Evolutionary conservation across 176 grass and related monocot genomes (phyloP).

Genomic region (Pontederia paniculata): DNA sequence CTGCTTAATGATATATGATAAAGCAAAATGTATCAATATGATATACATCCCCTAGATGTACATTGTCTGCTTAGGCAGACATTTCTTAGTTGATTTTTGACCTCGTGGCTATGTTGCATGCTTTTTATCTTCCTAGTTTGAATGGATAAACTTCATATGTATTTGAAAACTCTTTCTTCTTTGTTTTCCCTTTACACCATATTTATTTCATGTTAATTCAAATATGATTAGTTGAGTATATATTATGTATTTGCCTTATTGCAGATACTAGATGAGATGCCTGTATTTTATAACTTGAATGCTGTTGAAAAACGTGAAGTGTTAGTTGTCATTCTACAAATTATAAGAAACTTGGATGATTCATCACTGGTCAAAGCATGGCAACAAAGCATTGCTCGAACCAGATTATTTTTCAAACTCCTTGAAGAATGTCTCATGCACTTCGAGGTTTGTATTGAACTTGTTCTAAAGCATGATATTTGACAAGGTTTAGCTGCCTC

Average conservation of each 20-base stretch:
- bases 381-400: conserved; percentile 96
- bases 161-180: neutral
- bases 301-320: conserved; percentile 91
- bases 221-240: neutral
- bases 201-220: neutral
- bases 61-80: too few species aligned
- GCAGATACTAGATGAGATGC: conserved; percentile 99
- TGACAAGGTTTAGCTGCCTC: neutral
- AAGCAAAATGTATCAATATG: too few species aligned
- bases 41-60: too few species aligned
- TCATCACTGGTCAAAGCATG: conserved; percentile 92
- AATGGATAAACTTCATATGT: too few species aligned
- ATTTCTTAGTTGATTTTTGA: too few species aligned
- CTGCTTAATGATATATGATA: too few species aligned
- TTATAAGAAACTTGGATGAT: conserved; percentile 95
- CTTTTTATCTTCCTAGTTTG: too few species aligned
- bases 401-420: conserved; percentile 97
- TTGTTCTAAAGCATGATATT: neutral
- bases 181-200: neutral
- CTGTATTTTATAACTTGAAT: conserved; percentile 98
- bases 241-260: conserved; percentile 11
- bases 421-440: conserved; percentile 93
- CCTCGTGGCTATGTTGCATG: too few species aligned
- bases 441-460: conserved; percentile 68
- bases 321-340: conserved; percentile 94